Conservation (phyloP, 2,329 filamentous ascomycete species). For the Nemania serpens region DNA sequence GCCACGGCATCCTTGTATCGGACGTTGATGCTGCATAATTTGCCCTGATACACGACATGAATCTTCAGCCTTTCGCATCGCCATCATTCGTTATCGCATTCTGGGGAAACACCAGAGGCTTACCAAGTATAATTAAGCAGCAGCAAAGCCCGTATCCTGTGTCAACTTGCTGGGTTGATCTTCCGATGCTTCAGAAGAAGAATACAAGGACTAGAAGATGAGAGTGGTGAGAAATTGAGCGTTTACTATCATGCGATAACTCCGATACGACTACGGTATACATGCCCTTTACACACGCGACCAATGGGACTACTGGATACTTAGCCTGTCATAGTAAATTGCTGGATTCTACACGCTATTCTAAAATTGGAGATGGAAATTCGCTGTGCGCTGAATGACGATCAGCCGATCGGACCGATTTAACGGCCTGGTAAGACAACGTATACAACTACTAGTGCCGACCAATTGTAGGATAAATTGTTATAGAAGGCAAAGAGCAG, state of each 20-base stretch:
- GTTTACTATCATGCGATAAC: background rate
- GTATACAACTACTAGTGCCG: background rate
- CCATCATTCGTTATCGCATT: constrained; percentile 10
- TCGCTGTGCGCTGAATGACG: background rate
- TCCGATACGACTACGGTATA: background rate
- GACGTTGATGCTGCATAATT: constrained; percentile 1
- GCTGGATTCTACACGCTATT: background rate
- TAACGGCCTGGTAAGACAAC: background rate
- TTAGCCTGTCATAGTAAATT: background rate
- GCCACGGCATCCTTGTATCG: constrained; percentile 1
- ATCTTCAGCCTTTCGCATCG: constrained; percentile 1
- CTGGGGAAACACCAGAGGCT: constrained; percentile 11
- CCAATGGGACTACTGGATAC: background rate
- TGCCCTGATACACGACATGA: constrained; percentile 18
- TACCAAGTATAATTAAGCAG: constrained; percentile 1
- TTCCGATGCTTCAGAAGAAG: too few relatives aligned
- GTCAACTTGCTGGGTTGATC: background rate
- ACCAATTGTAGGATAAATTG: background rate
- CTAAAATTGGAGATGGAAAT: background rate
- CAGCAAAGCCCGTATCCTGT: constrained; percentile 9
- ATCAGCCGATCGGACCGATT: constrained; percentile 15
- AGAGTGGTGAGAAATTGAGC: background rate
- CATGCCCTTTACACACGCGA: constrained; percentile 1
- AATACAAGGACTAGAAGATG: background rate
- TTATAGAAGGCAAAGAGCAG: background rate